Evolutionary conservation across 306 rosid genomes (phyloP).

Genomic region (Trifolium subterraneum): DNA sequence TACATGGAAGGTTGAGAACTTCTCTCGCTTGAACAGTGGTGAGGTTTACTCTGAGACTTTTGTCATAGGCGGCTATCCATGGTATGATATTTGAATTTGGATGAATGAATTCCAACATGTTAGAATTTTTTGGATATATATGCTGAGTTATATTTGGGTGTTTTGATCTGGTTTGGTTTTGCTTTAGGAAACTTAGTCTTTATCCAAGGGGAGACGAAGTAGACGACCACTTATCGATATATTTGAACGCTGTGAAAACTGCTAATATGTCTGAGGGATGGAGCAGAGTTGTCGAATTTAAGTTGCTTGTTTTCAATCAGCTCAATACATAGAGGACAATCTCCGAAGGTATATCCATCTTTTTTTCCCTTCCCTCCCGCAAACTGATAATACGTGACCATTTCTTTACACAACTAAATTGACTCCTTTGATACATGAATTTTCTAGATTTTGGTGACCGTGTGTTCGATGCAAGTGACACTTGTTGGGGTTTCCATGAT

Average conservation of each 20-base stretch:
- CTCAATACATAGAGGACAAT: too few species aligned
- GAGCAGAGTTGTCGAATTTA: not conserved
- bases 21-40: conserved; percentile 13
- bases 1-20: conserved; percentile 33
- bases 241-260: not conserved
- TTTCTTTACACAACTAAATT: not conserved
- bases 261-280: not conserved
- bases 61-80: conserved; percentile 19
- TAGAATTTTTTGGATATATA: not conserved
- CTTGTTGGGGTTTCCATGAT: not conserved
- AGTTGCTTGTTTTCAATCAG: not conserved
- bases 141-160: not conserved
- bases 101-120: not conserved
- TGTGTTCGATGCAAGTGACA: not conserved
- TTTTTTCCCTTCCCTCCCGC: not conserved
- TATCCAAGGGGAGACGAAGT: not conserved
- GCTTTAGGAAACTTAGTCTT: not conserved
- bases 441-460: not conserved
- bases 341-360: not conserved
- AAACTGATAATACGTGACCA: too few species aligned
- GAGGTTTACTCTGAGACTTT: conserved; percentile 20
- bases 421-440: not conserved
- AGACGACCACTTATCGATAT: not conserved
- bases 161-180: not conserved
- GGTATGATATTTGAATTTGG: not conserved